Conservation (phyloP, 495 filamentous ascomycete genomes). For the Xylaria telfairii region DNA sequence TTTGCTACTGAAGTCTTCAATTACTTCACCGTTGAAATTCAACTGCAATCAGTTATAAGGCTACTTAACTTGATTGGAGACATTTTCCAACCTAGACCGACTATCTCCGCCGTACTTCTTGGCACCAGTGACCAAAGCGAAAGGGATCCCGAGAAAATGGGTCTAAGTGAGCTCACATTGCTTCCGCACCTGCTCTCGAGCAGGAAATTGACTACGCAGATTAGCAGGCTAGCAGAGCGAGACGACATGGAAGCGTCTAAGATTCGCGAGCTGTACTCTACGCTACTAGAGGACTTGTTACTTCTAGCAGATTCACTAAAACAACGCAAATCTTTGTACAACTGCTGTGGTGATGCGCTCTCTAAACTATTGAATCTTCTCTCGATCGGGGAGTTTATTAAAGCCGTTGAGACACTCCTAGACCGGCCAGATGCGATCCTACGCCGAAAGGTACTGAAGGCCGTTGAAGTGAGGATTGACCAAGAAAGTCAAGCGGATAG, state of each 20-base stretch:
- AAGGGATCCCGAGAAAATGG: conserved; percentile 63
- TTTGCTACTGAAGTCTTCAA: conserved; percentile 62
- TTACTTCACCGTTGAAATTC: conserved; percentile 65
- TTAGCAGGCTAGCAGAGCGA: conserved; percentile 53
- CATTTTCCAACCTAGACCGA: conserved; percentile 70
- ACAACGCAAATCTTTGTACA: conserved; percentile 65
- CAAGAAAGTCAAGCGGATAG: conserved; percentile 69
- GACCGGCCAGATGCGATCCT: conserved; percentile 72
- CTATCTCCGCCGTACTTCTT: conserved; percentile 71
- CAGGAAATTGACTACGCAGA: conserved; percentile 54
- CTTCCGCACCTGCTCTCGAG: conserved; percentile 60
- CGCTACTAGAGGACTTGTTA: conserved; percentile 71
- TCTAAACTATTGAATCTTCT: conserved; percentile 77
- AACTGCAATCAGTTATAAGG: conserved; percentile 73
- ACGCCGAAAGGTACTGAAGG: conserved; percentile 77
- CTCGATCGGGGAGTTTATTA: conserved; percentile 83
- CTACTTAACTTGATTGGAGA: conserved; percentile 76
- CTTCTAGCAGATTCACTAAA: conserved; percentile 65
- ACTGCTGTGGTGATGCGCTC: conserved; percentile 70
- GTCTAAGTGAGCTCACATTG: conserved; percentile 67
- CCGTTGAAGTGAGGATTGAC: conserved; percentile 76
- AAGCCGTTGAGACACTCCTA: conserved; percentile 78
- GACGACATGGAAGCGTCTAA: conserved; percentile 65
- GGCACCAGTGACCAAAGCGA: conserved; percentile 66
- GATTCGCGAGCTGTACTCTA: conserved; percentile 71